These are phyloP conservation scores for Cryptosporidium bovis DNA, from an alignment of 169 alveolate genomes.

Conservation along the genomic window DNA sequence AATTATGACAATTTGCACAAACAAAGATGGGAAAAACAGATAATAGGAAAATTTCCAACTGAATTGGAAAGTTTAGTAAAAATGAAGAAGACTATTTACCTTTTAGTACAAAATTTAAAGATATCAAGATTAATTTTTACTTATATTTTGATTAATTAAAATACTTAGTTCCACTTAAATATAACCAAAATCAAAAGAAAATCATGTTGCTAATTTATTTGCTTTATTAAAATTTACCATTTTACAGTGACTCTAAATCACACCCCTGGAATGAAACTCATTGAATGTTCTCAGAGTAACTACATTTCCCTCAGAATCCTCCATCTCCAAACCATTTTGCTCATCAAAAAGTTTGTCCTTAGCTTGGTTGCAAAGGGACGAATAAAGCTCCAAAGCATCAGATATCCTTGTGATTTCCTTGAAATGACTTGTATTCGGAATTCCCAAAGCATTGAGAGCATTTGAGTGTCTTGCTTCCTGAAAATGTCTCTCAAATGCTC, in stretches of 20 bases:
- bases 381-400: conserved; percentile 81
- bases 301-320: conserved; percentile 97
- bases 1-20: too few species aligned
- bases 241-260: conserved; percentile 75
- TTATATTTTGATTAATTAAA: too few species aligned
- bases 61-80: too few species aligned
- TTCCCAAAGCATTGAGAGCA: conserved; percentile 98
- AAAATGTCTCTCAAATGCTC: conserved; percentile 98
- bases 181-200: too few species aligned
- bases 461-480: conserved; percentile 99
- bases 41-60: too few species aligned
- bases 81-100: too few species aligned
- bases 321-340: conserved; percentile 89
- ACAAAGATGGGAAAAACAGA: too few species aligned
- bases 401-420: conserved; percentile 92
- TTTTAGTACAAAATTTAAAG: too few species aligned
- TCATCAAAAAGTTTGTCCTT: conserved; percentile 36
- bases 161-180: too few species aligned
- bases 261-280: conserved; percentile 93
- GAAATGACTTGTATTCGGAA: conserved; percentile 99
- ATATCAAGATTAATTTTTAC: background rate
- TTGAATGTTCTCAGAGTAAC: conserved; percentile 91
- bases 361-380: conserved; percentile 39
- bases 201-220: too few species aligned
- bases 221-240: too few species aligned